Percentiles rank a stretch among this genome's conserved stretches.
These are phyloP conservation scores for Ophioceras dolichostomum DNA, from an alignment of 2,329 filamentous ascomycete genomes.

Conservation along the genomic window DNA sequence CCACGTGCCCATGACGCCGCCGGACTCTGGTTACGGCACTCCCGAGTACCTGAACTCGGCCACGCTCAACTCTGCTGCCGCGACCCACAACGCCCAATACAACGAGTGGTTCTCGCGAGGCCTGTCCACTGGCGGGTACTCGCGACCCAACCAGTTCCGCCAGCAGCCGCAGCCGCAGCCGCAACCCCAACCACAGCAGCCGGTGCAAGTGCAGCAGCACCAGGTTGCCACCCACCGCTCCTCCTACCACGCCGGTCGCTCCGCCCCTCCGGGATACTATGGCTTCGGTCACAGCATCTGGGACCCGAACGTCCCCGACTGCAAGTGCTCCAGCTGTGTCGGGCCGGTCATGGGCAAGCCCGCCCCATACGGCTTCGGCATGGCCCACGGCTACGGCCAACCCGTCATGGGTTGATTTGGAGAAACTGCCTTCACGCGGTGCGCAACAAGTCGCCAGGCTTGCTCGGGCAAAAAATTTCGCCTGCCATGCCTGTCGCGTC, in stretches of 20 bases:
- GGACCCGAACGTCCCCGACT: slow-evolving; percentile 38
- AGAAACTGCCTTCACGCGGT: no score
- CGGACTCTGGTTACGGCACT: slow-evolving; percentile 49
- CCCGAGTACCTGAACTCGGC: slow-evolving; percentile 46
- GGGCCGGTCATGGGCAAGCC: slow-evolving; percentile 29
- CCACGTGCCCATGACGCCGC: slow-evolving; percentile 36
- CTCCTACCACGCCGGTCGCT: slow-evolving; percentile 27
- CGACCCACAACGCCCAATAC: slow-evolving; percentile 39
- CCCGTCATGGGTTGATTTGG: slow-evolving; percentile 42
- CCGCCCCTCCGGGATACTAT: slow-evolving; percentile 28
- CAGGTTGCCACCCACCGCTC: no score
- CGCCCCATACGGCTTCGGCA: slow-evolving; percentile 31
- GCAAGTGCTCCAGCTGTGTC: slow-evolving; percentile 33
- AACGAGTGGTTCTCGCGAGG: slow-evolving; percentile 42
- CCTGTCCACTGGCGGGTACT: slow-evolving; percentile 16
- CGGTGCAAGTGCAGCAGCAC: no score
- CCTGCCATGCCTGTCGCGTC: no score
- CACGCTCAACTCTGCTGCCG: slow-evolving; percentile 12
- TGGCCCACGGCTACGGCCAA: slow-evolving; percentile 36
- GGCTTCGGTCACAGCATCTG: slow-evolving; percentile 33
- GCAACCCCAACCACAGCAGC: slow-evolving; percentile 18
- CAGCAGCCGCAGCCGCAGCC: slow-evolving; percentile 29
- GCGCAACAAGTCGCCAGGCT: no score
- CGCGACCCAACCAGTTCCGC: slow-evolving; percentile 17
- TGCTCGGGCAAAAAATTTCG: no score